Base-by-base conservation (phyloP, 2,329 filamentous ascomycete species). In the Calonectria pseudoreteaudii region DNA sequence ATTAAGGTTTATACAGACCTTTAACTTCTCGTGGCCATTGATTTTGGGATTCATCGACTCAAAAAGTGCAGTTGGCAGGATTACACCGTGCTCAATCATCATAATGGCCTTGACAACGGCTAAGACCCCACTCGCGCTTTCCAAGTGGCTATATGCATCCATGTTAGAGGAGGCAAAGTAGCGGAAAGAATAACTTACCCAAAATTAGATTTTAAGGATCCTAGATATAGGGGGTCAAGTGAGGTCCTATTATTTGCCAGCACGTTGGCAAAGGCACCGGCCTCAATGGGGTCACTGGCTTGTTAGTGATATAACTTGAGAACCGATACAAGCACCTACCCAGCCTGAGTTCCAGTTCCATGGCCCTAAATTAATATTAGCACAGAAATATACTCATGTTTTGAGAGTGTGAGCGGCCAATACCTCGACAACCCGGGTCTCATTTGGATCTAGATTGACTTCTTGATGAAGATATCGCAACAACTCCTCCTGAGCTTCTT, bases 251-350 rank as follows among this genome's bases (percentile, higher is more conserved):
- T 65, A 34, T 72, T 77, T 30, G 66, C 78, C n/a, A 75, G 73
- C 69, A 79, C 74, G 13, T 75, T 62, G 6, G 80, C 58, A 65
- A 81, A 77, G 2, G 80, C 77, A 10, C 78, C 75, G 1, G 79
- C 77, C 66, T 83, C 81, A 14, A 85, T 78, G 2, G 84, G 82
- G 78, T 90, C 84, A 66, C 86, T 83, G 69, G 85, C 80, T 62
- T 77, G 16, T 82, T 74, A 53, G 53, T 41, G 49, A 52, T 66
- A 30, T 30, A n/a, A n/a, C 38, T 60, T 62, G 41, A 30, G 30
- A 68, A 60, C 49, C 36, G 30, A 28, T 23, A 28, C 14, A 11
- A 36, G 31, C 28, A 70, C 67, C 30, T 50, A 70, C 67, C 67
- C 67, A 34, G 36, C 67, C n/a, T 70, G 41, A n/a, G 67, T 70